A percentile compares a stretch with the other conserved stretches of the same genome.
phyloP scores from a whole-genome alignment of 257 asterid genomes.

The Lantana camara region DNA sequence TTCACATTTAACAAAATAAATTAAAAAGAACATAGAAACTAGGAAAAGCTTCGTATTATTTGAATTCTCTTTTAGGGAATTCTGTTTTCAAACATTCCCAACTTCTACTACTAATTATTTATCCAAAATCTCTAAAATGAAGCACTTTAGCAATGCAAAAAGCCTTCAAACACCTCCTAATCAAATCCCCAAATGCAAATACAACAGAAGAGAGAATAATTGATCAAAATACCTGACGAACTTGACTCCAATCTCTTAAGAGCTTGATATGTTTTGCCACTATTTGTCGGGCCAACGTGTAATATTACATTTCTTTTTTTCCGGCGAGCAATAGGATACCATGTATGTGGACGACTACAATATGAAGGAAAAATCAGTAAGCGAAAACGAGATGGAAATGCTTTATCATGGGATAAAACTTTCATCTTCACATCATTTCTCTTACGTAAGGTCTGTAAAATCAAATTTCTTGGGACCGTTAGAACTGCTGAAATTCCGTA shows the following conservation, averaged over 20 bases:
- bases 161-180: background rate
- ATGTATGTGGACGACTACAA: slow-evolving; percentile 78
- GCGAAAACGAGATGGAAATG: background rate
- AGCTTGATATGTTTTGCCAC: slow-evolving; percentile 93
- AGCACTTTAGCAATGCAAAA: too few relatives aligned
- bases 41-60: too few relatives aligned
- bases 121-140: too few relatives aligned
- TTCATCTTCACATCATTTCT: slow-evolving; percentile 11
- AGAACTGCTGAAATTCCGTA: slow-evolving; percentile 56
- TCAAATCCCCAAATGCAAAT: slow-evolving; percentile 6
- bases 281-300: slow-evolving; percentile 98
- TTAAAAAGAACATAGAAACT: too few relatives aligned
- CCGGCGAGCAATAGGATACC: slow-evolving; percentile 90
- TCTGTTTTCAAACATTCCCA: too few relatives aligned
- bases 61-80: too few relatives aligned
- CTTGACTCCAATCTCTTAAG: slow-evolving; percentile 75
- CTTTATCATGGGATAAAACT: slow-evolving; percentile 18
- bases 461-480: slow-evolving; percentile 47
- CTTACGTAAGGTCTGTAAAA: slow-evolving; percentile 94
- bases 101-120: too few relatives aligned
- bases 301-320: slow-evolving; percentile 66
- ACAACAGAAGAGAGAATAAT: slow-evolving; percentile 17
- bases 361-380: slow-evolving; percentile 20
- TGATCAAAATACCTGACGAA: slow-evolving; percentile 60
- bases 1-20: too few relatives aligned